Evolutionary conservation across 2,329 filamentous ascomycete species (phyloP).

Genomic region (Fusarium mexicanum): DNA sequence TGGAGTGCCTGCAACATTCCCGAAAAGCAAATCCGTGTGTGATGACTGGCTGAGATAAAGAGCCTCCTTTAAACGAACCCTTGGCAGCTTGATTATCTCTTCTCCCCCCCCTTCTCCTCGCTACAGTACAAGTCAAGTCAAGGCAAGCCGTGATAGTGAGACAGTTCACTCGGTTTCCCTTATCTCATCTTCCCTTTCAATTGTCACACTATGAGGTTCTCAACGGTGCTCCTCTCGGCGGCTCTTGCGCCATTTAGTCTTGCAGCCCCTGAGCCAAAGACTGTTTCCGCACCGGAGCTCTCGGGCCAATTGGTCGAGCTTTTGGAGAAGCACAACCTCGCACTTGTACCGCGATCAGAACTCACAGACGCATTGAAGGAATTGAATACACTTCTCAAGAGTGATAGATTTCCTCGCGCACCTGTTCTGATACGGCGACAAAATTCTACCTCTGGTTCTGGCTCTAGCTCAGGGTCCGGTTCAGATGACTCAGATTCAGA

Average conservation of each 20-base stretch:
- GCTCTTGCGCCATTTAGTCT: conserved; percentile 47
- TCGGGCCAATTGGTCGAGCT: conserved; percentile 50
- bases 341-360: conserved; percentile 56
- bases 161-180: not conserved
- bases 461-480: not conserved
- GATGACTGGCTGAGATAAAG: conserved; percentile 21
- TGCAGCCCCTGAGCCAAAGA: conserved; percentile 41
- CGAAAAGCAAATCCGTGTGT: conserved; percentile 11
- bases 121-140: not conserved
- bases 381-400: conserved; percentile 53
- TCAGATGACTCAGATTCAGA: not conserved
- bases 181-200: not conserved
- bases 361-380: conserved; percentile 57
- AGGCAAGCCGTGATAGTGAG: not conserved
- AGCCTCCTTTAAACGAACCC: conserved; percentile 3
- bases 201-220: conserved; percentile 50
- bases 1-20: not conserved
- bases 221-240: conserved; percentile 47
- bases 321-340: conserved; percentile 56
- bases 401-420: conserved; percentile 21
- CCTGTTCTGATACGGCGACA: conserved; percentile 26
- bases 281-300: conserved; percentile 46
- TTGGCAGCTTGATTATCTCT: not conserved
- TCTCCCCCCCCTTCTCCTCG: not conserved
- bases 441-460: conserved; percentile 12